phyloP scores from a whole-genome alignment of 768 basidiomycete genomes.

The Peribolospora kevripleyi region DNA sequence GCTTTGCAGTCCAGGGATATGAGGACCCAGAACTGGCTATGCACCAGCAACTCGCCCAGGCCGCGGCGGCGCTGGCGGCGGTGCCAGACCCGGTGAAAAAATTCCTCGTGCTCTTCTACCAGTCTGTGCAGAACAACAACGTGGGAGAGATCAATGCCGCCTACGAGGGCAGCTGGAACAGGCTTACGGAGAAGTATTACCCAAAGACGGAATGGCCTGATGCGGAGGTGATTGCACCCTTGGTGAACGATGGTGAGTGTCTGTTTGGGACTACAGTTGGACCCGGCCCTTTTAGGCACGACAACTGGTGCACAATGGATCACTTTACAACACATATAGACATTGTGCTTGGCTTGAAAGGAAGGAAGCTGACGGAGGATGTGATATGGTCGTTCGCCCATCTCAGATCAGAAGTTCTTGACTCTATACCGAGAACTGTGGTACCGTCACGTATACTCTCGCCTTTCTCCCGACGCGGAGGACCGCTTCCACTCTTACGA shows the following conservation, averaged over 20 bases:
- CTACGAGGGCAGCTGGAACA: slow-evolving; percentile 94
- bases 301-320: neutral
- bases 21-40: slow-evolving; percentile 5
- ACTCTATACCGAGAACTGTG: slow-evolving; percentile 91
- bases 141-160: slow-evolving; percentile 69
- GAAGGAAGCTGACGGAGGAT: neutral
- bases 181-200: slow-evolving; percentile 88
- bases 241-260: slow-evolving; percentile 66
- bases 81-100: slow-evolving; percentile 10
- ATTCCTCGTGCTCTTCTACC: slow-evolving; percentile 11
- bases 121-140: slow-evolving; percentile 78
- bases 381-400: neutral
- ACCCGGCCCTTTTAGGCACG: too few species aligned
- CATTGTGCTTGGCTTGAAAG: neutral
- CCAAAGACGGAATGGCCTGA: slow-evolving; percentile 90
- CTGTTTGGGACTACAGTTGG: neutral
- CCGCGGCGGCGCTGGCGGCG: slow-evolving; percentile 6
- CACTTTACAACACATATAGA: too few species aligned
- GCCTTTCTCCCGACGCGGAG: slow-evolving; percentile 66
- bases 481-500: slow-evolving; percentile 92
- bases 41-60: slow-evolving; percentile 11
- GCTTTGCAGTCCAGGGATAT: too few species aligned
- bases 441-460: slow-evolving; percentile 86
- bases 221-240: slow-evolving; percentile 76
- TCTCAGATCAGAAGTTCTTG: slow-evolving; percentile 68